Percentiles rank a stretch among this genome's conserved stretches.
These are phyloP conservation scores for Protomyces inouyei DNA, from an alignment of 1,139 yeast species.

Conservation along the genomic window DNA sequence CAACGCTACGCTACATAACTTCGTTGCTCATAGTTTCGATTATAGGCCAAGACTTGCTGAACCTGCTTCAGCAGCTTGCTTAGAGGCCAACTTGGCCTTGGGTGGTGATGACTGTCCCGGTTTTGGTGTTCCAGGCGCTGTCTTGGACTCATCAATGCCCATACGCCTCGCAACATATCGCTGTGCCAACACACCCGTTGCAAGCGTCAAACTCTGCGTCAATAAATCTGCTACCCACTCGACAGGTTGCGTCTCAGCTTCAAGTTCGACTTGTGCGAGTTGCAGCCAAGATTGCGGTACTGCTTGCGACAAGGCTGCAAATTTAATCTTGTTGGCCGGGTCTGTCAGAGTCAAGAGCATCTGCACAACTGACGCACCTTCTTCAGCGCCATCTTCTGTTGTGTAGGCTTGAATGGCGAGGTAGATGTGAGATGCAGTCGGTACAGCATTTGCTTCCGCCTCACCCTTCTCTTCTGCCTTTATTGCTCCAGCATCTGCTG, in stretches of 20 bases:
- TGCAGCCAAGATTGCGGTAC: conserved; percentile 85
- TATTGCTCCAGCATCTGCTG: neutral
- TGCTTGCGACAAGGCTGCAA: conserved; percentile 76
- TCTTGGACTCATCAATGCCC: conserved; percentile 47
- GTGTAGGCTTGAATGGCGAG: neutral
- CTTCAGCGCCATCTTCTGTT: conserved; percentile 34
- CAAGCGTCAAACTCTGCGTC: conserved; percentile 69
- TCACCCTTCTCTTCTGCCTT: conserved; percentile 1
- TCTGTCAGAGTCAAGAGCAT: conserved; percentile 74
- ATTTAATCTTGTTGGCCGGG: conserved; percentile 66
- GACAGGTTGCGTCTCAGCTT: conserved; percentile 53
- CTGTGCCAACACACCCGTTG: conserved; percentile 84
- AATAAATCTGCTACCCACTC: conserved; percentile 97
- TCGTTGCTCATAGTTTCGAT: neutral
- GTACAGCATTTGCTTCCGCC: conserved; percentile 6
- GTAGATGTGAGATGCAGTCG: neutral
- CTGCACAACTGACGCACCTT: conserved; percentile 34
- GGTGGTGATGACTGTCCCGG: neutral
- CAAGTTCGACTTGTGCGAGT: conserved; percentile 55
- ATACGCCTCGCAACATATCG: conserved; percentile 84
- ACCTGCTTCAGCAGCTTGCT: neutral
- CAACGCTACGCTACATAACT: too few species aligned
- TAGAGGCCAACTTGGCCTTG: neutral
- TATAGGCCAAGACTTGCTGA: neutral
- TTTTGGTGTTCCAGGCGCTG: neutral